Evolutionary conservation across 257 asterid species (phyloP), one percentile per base, ranked within the genome.

Genomic region (Nicotiana sylvestris): DNA sequence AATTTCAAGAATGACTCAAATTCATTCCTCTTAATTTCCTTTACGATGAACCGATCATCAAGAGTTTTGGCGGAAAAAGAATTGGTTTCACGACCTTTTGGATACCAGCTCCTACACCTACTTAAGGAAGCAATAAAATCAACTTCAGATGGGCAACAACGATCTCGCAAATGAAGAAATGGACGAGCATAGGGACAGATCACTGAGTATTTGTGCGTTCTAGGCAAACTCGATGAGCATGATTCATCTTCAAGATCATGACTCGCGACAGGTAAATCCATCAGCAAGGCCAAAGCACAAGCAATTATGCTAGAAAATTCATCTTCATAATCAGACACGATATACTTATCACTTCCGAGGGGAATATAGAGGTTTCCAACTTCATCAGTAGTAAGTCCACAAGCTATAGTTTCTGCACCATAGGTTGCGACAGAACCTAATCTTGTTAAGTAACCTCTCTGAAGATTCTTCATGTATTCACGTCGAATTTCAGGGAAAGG

Each of bases 11-110:
- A 93, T 0, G 98, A 91, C 30, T 92, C 98, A 17, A 91, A 92
- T 69, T 95, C 98, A 0, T 96, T 90, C 88, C 90, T 91, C 90
- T 92, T 88, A 51, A 95, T 91, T 80, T 91, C 98, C 88, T 95
- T 95, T 37, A 95, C 89, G 69, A 95, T 95, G 81, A 93, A 93
- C 74, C 97, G 86, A 43, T 93, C 98, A 83, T 93, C 98, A 33
- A 93, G 89, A n/a, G 98, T 93, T 86, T 95, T 95, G 1, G 97
- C 96, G 84, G 93, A 92, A 86, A 93, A 86, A 58, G 98, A 92
- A 85, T 91, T 92, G 83, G 98, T 95, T 85, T 95, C 93, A 83
- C 98, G 98, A 80, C 98, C 98, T 87, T 95, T 89, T 18, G 98
- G 97, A 81, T 92, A 94, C 98, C 98, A 93, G 83, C 86, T 86